A percentile compares a stretch with the other conserved stretches of the same genome.
phyloP scores from a whole-genome alignment of 495 filamentous ascomycete genomes.

The Darksidea phi region DNA sequence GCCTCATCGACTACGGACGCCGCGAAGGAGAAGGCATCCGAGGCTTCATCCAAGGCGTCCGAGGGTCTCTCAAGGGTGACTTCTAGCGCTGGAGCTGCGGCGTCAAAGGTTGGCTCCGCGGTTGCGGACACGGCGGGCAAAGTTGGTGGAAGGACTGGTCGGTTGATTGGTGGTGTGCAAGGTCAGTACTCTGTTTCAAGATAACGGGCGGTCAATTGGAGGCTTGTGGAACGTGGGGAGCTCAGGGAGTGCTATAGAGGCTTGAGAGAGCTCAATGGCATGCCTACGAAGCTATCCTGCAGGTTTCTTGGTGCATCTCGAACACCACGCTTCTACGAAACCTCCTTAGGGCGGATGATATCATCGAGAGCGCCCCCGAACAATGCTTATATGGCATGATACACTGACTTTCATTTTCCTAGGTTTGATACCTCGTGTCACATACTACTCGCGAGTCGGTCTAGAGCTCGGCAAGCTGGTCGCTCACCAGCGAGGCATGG shows the following conservation, averaged over 20 bases:
- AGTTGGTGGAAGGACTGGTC: slow-evolving; percentile 82
- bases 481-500: slow-evolving; percentile 85
- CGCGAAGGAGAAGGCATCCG: slow-evolving; percentile 61
- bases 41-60: slow-evolving; percentile 71
- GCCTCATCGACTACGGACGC: slow-evolving; percentile 69
- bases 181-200: slow-evolving; percentile 59
- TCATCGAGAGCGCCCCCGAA: background rate
- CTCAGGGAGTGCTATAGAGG: background rate
- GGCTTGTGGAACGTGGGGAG: background rate
- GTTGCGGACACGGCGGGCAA: slow-evolving; percentile 64
- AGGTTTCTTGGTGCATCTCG: background rate
- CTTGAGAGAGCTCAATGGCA: background rate
- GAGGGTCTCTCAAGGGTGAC: slow-evolving; percentile 83
- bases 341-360: background rate
- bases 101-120: slow-evolving; percentile 67
- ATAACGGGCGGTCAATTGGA: slow-evolving; percentile 11
- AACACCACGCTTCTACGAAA: slow-evolving; percentile 21
- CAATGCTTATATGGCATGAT: background rate
- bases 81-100: slow-evolving; percentile 72
- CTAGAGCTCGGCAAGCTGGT: slow-evolving; percentile 84
- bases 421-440: slow-evolving; percentile 81
- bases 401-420: slow-evolving; percentile 20
- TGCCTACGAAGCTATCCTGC: background rate
- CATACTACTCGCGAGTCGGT: slow-evolving; percentile 90
- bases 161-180: slow-evolving; percentile 75